Base-by-base conservation (phyloP, 2,329 filamentous ascomycete genomes). In the Arthrinium puccinioides region DNA sequence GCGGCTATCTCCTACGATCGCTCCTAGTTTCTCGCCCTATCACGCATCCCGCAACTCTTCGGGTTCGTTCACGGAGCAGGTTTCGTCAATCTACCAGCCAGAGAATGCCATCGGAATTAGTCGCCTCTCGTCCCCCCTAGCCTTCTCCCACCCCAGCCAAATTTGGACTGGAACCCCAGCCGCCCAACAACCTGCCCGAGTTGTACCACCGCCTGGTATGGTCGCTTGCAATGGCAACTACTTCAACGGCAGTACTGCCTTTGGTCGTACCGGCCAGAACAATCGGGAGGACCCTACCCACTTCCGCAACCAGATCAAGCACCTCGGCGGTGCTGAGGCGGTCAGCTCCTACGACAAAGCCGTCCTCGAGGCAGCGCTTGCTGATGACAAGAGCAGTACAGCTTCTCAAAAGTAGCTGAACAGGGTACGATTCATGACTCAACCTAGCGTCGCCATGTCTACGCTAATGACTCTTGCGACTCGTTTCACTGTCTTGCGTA, bases 161-260 rank as follows among this genome's bases (percentile, higher is more conserved):
- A 46, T 76, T 16, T 72, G 70, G 39, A 64, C 62, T 27, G 66
- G 70, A 23, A 71, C 69, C 5, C 69, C 69, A 14, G 42, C 36
- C 28, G 30, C 21, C 11, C 19, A 30, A 9, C 38, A 36, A n/a
- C 24, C 16, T 6, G 45, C 39, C 7, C 47, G 46, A 30, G 26
- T 40, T 11, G n/a, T n/a, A n/a, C n/a, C n/a, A n/a, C n/a, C n/a
- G n/a, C n/a, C n/a, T n/a, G 44, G 49, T 28, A 38, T 43, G n/a
- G 41, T 47, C 13, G 42, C 48, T 18, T 53, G 46, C 30, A 56
- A 56, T 26, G 53, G 49, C 11, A 44, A 50, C 23, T 49, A 42
- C 23, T 55, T 49, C 35, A 54, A 54, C 28, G 49, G 43, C 8
- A 49, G 45, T 13, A 50, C 50, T 13, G 44, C 52, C 1, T 56